Percentiles rank a stretch among this genome's conserved stretches.
Conservation (phyloP, 2,329 filamentous ascomycete species). For the Apiospora phragmitis region DNA sequence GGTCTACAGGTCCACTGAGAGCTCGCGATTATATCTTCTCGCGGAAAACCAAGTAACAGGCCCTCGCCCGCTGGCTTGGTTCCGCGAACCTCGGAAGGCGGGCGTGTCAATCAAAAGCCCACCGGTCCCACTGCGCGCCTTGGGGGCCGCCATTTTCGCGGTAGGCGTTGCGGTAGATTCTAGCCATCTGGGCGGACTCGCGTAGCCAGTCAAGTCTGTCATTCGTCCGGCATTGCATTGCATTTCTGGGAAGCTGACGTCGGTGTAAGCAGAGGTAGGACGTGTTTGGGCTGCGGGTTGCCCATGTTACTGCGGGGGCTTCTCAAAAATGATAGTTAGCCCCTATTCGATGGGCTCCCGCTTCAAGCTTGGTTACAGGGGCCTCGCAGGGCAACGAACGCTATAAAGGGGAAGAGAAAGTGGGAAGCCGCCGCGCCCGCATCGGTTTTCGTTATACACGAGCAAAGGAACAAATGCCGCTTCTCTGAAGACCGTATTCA, state of each 20-base stretch:
- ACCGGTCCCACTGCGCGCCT: not conserved
- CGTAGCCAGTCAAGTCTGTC: constrained; percentile 17
- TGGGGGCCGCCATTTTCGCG: constrained; percentile 17
- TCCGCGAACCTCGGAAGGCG: not conserved
- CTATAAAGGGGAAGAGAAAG: too few relatives aligned
- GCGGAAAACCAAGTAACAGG: not conserved
- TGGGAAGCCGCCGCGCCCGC: too few relatives aligned
- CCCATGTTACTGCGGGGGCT: too few relatives aligned
- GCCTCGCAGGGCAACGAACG: too few relatives aligned
- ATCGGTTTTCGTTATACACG: not conserved
- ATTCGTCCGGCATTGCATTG: too few relatives aligned
- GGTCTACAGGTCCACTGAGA: not conserved
- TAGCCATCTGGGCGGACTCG: constrained; percentile 20
- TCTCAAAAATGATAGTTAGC: too few relatives aligned
- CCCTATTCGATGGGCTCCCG: too few relatives aligned
- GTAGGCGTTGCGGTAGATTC: constrained; percentile 19
- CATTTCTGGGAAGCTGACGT: too few relatives aligned
- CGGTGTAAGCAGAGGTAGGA: too few relatives aligned
- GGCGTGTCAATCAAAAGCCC: not conserved
- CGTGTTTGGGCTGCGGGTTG: too few relatives aligned
- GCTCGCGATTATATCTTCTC: not conserved
- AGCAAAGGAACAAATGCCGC: too few relatives aligned
- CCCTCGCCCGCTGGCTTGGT: not conserved
- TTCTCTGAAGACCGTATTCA: not conserved
- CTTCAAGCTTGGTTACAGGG: too few relatives aligned